Percentiles rank a stretch among this genome's conserved stretches.
phyloP scores from a whole-genome alignment of 2,329 filamentous ascomycete species.

The Fusarium sp. region DNA sequence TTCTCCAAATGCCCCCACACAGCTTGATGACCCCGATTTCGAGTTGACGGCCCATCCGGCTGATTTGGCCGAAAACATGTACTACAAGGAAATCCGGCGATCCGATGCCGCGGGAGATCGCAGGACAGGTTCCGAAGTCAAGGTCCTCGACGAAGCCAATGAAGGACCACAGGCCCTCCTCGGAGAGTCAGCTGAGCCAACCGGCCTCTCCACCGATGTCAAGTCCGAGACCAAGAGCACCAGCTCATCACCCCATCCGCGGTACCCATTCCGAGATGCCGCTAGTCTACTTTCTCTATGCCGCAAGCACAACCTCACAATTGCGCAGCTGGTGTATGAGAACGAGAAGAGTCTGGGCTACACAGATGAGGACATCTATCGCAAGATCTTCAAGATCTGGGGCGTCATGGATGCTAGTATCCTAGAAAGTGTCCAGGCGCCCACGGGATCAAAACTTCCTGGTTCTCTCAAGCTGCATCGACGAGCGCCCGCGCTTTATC shows the following conservation, averaged over 20 bases:
- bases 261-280: conserved; percentile 61
- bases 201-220: conserved; percentile 23
- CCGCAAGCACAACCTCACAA: conserved; percentile 62
- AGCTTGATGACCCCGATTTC: conserved; percentile 20
- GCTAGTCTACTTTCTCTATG: conserved; percentile 59
- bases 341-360: conserved; percentile 64
- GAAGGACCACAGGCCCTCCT: conserved; percentile 22
- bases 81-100: conserved; percentile 62
- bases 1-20: conserved; percentile 15
- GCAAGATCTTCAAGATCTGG: conserved; percentile 62
- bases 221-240: conserved; percentile 29
- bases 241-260: conserved; percentile 50
- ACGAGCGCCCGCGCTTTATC: conserved; percentile 59
- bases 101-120: conserved; percentile 60
- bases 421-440: conserved; percentile 60
- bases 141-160: conserved; percentile 46
- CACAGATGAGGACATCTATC: conserved; percentile 60
- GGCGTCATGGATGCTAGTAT: conserved; percentile 64
- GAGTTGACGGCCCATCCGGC: conserved; percentile 52
- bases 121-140: conserved; percentile 57
- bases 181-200: conserved; percentile 10
- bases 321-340: conserved; percentile 63
- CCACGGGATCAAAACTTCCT: conserved; percentile 55
- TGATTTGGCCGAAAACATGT: conserved; percentile 64
- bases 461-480: conserved; percentile 61